phyloP scores from a whole-genome alignment of 306 rosid species.

The Fagus sylvatica region DNA sequence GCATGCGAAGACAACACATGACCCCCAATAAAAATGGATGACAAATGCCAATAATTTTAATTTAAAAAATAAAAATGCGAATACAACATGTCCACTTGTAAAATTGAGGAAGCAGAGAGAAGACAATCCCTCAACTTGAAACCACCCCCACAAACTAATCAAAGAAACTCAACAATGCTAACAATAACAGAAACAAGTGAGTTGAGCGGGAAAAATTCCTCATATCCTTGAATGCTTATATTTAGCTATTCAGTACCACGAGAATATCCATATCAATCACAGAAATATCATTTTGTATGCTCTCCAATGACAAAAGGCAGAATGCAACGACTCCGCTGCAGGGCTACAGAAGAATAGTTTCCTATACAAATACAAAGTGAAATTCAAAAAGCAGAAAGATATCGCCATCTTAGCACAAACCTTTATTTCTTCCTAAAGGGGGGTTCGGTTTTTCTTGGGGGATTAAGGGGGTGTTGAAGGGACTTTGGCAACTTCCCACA shows the following conservation, averaged over 20 bases:
- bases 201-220: constrained; percentile 25
- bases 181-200: constrained; percentile 11
- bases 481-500: constrained; percentile 7
- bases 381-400: constrained; percentile 30
- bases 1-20: neutral
- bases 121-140: neutral
- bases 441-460: constrained; percentile 15
- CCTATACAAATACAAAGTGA: constrained; percentile 33
- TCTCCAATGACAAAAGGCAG: constrained; percentile 41
- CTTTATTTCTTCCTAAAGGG: constrained; percentile 41
- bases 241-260: constrained; percentile 13
- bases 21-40: neutral
- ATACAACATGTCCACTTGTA: neutral
- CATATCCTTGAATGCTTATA: constrained; percentile 2
- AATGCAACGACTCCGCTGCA: constrained; percentile 30
- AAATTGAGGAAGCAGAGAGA: neutral
- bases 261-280: constrained; percentile 15
- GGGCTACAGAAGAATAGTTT: constrained; percentile 39
- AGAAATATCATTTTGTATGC: constrained; percentile 23
- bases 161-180: constrained; percentile 9
- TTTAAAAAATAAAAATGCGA: neutral
- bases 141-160: constrained; percentile 2
- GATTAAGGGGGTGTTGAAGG: neutral
- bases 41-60: neutral
- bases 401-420: constrained; percentile 28